Evolutionary conservation across 208 protist genomes (phyloP).

Genomic region (Crithidia sp.): DNA sequence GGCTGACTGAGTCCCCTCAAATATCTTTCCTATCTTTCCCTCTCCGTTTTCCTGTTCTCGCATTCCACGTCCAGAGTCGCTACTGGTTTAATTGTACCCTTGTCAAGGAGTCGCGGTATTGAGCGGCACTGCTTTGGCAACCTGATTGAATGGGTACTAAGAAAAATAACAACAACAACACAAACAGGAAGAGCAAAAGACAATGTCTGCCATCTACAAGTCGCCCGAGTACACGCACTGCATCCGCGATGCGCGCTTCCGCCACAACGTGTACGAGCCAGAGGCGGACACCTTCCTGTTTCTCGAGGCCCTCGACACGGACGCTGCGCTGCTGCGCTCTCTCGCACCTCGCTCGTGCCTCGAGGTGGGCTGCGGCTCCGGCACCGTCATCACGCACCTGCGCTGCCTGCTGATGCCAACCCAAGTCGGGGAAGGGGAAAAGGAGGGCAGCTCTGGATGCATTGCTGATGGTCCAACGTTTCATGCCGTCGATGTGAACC

Average conservation of each 20-base stretch:
- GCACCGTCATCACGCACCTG: conserved; percentile 83
- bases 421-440: background rate
- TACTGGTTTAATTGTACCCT: too few species aligned
- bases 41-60: too few species aligned
- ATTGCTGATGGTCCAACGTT: conserved; percentile 19
- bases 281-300: conserved; percentile 92
- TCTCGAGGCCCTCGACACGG: conserved; percentile 75
- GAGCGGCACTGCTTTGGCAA: too few species aligned
- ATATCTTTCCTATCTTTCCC: too few species aligned
- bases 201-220: conserved; percentile 30
- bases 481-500: conserved; percentile 84
- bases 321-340: conserved; percentile 40
- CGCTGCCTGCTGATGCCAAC: conserved; percentile 38
- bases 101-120: too few species aligned
- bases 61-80: too few species aligned
- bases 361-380: conserved; percentile 86
- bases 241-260: conserved; percentile 68
- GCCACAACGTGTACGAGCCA: conserved; percentile 83
- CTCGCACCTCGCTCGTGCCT: conserved; percentile 59
- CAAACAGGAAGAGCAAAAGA: background rate
- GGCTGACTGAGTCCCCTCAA: too few species aligned
- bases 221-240: conserved; percentile 91
- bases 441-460: background rate
- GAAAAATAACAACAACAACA: background rate
- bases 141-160: too few species aligned